phyloP scores from a whole-genome alignment of 2,329 filamentous ascomycete genomes.

The Hymenoscyphus linearis region DNA sequence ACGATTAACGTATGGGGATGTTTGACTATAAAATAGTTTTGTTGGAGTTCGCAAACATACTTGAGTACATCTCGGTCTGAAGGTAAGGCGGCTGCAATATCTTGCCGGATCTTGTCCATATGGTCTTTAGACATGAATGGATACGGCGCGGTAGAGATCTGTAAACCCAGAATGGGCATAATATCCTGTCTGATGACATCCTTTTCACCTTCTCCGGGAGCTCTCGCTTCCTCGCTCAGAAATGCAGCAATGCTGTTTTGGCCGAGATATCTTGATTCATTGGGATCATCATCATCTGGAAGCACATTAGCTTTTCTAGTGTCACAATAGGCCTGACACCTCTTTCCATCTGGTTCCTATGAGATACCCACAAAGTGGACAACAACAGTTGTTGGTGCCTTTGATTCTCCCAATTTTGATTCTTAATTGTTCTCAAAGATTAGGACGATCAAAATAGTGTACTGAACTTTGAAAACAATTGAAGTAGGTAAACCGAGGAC shows the following conservation, averaged over 20 bases:
- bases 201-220: constrained; percentile 42
- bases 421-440: no score
- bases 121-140: constrained; percentile 61
- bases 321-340: neutral
- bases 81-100: constrained; percentile 57
- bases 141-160: constrained; percentile 58
- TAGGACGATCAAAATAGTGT: no score
- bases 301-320: constrained; percentile 4
- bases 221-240: constrained; percentile 51
- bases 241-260: constrained; percentile 65
- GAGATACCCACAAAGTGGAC: neutral
- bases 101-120: constrained; percentile 52
- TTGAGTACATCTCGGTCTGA: constrained; percentile 63
- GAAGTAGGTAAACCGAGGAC: no score
- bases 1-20: neutral
- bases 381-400: no score
- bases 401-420: no score
- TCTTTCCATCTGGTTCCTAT: neutral
- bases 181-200: constrained; percentile 55
- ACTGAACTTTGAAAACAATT: no score
- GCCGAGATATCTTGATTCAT: constrained; percentile 56
- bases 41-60: constrained; percentile 36
- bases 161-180: constrained; percentile 59
- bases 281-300: constrained; percentile 47
- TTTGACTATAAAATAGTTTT: neutral